Conservation (phyloP, 768 basidiomycete species). For the Xerocomellus amylosporus region DNA sequence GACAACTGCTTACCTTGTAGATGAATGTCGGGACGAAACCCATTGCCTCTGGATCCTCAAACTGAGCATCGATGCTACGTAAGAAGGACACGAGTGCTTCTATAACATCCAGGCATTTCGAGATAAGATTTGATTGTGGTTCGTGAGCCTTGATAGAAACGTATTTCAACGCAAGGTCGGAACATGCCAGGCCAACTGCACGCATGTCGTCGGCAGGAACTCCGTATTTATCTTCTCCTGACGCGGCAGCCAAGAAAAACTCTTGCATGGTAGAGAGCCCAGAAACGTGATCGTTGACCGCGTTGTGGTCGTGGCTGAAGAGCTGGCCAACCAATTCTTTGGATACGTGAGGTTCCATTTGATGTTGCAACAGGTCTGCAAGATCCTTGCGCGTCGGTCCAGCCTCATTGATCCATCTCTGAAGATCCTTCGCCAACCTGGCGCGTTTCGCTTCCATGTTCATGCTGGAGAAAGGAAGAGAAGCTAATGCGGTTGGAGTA, state of each 20-base stretch:
- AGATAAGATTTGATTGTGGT: constrained; percentile 84
- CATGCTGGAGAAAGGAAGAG: constrained; percentile 34
- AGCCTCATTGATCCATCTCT: constrained; percentile 83
- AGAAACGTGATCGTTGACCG: constrained; percentile 87
- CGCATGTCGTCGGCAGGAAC: constrained; percentile 47
- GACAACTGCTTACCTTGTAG: constrained; percentile 62
- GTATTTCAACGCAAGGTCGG: constrained; percentile 92
- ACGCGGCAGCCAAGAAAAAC: constrained; percentile 60
- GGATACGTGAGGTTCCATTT: constrained; percentile 86
- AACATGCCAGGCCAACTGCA: constrained; percentile 74
- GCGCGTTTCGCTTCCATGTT: constrained; percentile 51
- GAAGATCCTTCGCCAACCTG: constrained; percentile 70
- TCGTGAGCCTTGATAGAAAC: constrained; percentile 86
- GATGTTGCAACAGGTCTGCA: constrained; percentile 77
- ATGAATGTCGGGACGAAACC: constrained; percentile 89
- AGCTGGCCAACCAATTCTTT: constrained; percentile 72
- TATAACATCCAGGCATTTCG: constrained; percentile 85
- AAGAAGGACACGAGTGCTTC: constrained; percentile 77
- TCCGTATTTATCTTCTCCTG: constrained; percentile 53
- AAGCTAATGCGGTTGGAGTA: constrained; percentile 32
- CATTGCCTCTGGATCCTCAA: constrained; percentile 82
- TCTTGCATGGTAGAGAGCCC: constrained; percentile 74
- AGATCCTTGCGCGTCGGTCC: constrained; percentile 85
- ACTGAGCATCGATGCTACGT: constrained; percentile 66
- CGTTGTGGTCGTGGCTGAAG: constrained; percentile 95